Base-by-base conservation (phyloP, 2,329 filamentous ascomycete genomes). In the Fusarium robinianum region DNA sequence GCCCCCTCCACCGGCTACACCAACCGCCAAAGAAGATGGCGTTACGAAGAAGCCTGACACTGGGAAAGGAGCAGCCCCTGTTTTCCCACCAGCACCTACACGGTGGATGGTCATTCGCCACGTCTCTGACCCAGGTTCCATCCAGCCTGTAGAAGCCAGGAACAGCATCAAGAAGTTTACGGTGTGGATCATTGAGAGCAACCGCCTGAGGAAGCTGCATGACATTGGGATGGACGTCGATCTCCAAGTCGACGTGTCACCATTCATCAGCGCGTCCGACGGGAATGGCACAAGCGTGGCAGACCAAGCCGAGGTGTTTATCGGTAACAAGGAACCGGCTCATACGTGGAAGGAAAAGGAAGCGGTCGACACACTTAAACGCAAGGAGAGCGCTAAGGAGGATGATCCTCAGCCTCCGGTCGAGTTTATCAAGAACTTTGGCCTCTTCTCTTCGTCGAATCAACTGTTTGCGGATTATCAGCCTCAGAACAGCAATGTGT, bases 401-500 rank as follows among this genome's bases (percentile, higher is more conserved):
- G n/a, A n/a, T n/a, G n/a, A n/a, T n/a, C n/a, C n/a, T n/a, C n/a
- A n/a, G n/a, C n/a, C n/a, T n/a, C n/a, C n/a, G n/a, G n/a, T n/a
- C n/a, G n/a, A n/a, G n/a, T n/a, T n/a, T n/a, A n/a, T n/a, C n/a
- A n/a, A n/a, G n/a, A n/a, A n/a, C n/a, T n/a, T n/a, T n/a, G n/a
- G n/a, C n/a, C n/a, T n/a, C n/a, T n/a, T n/a, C n/a, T n/a, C n/a
- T n/a, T 15, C 8, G 11, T 29, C 25, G 6, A 39, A 39, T 19
- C 8, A 22, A 4, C 16, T 39, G 5, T 39, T 39, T 14, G 4
- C 24, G 6, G 36, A 39, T 14, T 39, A 23, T n/a, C 36, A 39
- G 17, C 36, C 25, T 4, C 36, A 39, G n/a, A 22, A 23, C 36
- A 8, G 10, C 6, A 39, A 39, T 12, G 36, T 30, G 10, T 39